Evolutionary conservation across 495 filamentous ascomycete genomes (phyloP).

Genomic region (Penicillium diatomitis): DNA sequence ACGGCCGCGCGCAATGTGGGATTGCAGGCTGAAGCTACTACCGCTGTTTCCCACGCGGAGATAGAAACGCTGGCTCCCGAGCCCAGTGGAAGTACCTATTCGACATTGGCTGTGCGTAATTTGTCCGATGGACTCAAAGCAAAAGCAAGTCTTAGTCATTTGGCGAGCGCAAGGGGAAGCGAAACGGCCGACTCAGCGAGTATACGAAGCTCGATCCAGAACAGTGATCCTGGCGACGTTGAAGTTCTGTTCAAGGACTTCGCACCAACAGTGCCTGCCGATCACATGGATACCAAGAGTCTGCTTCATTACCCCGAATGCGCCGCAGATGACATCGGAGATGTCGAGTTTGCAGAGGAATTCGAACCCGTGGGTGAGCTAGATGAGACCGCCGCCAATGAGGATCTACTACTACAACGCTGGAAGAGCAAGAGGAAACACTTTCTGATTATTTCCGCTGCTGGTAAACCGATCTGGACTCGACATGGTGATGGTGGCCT

Average conservation of each 20-base stretch:
- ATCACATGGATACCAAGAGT: conserved; percentile 17
- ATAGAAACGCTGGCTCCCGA: conserved; percentile 62
- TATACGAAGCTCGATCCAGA: conserved; percentile 72
- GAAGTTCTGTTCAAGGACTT: conserved; percentile 75
- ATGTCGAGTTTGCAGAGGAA: conserved; percentile 57
- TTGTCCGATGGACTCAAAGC: conserved; percentile 27
- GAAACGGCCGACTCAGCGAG: conserved; percentile 76
- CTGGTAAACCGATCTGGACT: conserved; percentile 97
- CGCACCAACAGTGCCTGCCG: conserved; percentile 24
- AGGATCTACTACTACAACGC: conserved; percentile 58
- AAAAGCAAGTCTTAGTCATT: conserved; percentile 36
- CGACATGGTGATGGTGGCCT: conserved; percentile 83
- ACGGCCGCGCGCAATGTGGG: conserved; percentile 25
- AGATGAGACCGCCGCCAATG: conserved; percentile 50
- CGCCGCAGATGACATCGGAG: conserved; percentile 44
- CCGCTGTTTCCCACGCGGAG: conserved; percentile 69
- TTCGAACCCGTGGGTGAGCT: conserved; percentile 69
- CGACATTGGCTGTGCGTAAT: conserved; percentile 34
- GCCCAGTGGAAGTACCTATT: conserved; percentile 53
- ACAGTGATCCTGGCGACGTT: conserved; percentile 62
- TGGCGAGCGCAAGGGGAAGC: conserved; percentile 41
- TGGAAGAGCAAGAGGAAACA: conserved; percentile 93
- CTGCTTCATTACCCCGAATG: conserved; percentile 43
- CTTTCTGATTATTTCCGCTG: conserved; percentile 89
- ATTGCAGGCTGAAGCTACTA: conserved; percentile 69